A percentile compares a stretch with the other conserved stretches of the same genome.
Evolutionary conservation across 805 yeast genomes (phyloP).

Genomic region (Metschnikowia matae): DNA sequence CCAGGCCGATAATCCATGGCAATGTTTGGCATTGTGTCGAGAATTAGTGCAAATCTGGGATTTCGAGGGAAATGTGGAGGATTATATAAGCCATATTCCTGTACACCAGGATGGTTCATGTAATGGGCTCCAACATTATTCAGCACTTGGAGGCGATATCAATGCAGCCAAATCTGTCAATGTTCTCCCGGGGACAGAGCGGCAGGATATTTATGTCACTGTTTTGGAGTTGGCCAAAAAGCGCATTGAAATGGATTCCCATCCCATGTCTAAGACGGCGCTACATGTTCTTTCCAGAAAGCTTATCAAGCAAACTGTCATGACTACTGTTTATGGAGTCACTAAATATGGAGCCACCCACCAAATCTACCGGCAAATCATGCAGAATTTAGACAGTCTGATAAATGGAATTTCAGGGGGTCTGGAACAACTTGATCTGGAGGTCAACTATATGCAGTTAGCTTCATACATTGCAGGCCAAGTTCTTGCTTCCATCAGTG

Average conservation of each 20-base stretch:
- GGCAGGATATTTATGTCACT: constrained; percentile 33
- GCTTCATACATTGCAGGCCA: constrained; percentile 12
- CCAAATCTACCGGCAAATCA: constrained; percentile 23
- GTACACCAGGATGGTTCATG: constrained; percentile 45
- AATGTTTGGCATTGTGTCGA: constrained; percentile 30
- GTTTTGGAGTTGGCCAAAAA: constrained; percentile 26
- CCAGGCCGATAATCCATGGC: constrained; percentile 39
- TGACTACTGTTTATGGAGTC: constrained; percentile 46
- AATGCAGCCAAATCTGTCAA: constrained; percentile 40
- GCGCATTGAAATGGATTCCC: constrained; percentile 7
- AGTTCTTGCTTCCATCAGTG: constrained; percentile 15
- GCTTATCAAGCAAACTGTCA: constrained; percentile 39
- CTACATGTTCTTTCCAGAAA: constrained; percentile 24
- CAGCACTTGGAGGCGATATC: constrained; percentile 37
- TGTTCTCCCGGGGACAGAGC: constrained; percentile 20
- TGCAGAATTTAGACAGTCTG: neutral
- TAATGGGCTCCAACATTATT: constrained; percentile 45
- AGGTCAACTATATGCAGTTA: neutral
- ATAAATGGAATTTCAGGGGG: too few species aligned
- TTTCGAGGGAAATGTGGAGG: constrained; percentile 14
- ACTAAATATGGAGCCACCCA: constrained; percentile 33
- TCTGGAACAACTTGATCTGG: too few species aligned
- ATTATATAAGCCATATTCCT: constrained; percentile 29
- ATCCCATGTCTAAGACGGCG: constrained; percentile 15
- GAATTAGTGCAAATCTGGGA: constrained; percentile 25